Base-by-base conservation (phyloP, 1,284 basidiomycete species). In the Meira nashicola region DNA sequence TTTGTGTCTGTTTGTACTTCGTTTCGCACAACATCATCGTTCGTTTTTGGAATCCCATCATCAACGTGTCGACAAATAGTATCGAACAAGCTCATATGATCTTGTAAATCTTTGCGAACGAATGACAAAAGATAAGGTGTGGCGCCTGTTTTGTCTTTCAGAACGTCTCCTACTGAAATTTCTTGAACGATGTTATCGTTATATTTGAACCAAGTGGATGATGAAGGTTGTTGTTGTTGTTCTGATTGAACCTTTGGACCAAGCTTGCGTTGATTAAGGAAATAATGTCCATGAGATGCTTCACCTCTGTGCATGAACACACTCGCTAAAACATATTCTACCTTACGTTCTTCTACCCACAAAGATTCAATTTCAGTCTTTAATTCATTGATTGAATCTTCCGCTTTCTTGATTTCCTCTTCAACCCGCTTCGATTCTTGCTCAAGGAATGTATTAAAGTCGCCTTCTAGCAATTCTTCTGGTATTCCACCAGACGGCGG, bases 221-320 rank as follows among this genome's bases (percentile, higher is more conserved):
- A 23, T n/a, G 19, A 3, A 2, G 57, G 40, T 0, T 50, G 57
- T 9, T 44, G 46, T 39, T n/a, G 39, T 15, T 41, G 46, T 2
- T 39, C 56, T 9, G 8, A 5, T 39, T 19, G 4, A 4, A 33
- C 28, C 28, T 33, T 33, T 33, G 28, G 28, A 17, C 57, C 38
- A 6, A 66, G 25, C 1, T 62, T 61, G 23, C 74, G 63, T 59
- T 74, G 64, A 52, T 75, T 67, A 11, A 78, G 37, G 54, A 74
- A 78, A 60, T 76, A 76, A 59, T 78, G 76, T 9, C 76, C 76
- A 56, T 76, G 74, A 15, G 67, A 66, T 15, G 76, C 76, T 41
- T 78, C 74, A 33, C 76, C 73, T 14, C 94, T 87, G 79, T 98
- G 94, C 70, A 97, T 90, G 80, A 97, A 98, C 12, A 97, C 93